Conservation (phyloP, 2,329 filamentous ascomycete species). For the Colletotrichum tropicicola region DNA sequence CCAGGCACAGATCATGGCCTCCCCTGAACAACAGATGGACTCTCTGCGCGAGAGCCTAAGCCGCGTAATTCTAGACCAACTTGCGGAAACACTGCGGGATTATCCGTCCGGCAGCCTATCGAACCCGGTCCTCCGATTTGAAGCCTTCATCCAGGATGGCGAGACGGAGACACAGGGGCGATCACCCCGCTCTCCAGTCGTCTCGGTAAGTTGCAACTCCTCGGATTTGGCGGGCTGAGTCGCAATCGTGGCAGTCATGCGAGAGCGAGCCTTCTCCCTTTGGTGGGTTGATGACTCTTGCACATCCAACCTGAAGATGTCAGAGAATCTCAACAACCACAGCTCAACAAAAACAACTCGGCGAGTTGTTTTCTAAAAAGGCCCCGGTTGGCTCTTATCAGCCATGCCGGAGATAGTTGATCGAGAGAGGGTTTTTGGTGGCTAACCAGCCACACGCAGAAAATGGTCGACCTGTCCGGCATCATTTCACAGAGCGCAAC, state of each 20-base stretch:
- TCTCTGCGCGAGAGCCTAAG: conserved; percentile 26
- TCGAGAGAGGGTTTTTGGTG: neutral
- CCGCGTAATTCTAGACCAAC: conserved; percentile 30
- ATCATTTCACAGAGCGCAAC: conserved; percentile 28
- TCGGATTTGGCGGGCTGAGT: neutral
- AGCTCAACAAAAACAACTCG: too few relatives aligned
- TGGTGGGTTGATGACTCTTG: too few relatives aligned
- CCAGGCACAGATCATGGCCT: conserved; percentile 23
- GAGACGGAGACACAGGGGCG: conserved; percentile 21
- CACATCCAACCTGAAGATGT: too few relatives aligned
- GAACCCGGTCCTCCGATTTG: conserved; percentile 30
- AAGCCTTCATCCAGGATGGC: conserved; percentile 31
- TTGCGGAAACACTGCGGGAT: conserved; percentile 28
- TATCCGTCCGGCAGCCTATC: conserved; percentile 29
- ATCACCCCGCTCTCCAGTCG: conserved; percentile 29
- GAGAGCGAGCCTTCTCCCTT: too few relatives aligned
- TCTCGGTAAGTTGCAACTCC: conserved; percentile 26
- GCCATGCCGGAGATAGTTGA: too few relatives aligned
- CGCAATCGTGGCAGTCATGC: too few relatives aligned
- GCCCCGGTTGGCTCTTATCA: too few relatives aligned
- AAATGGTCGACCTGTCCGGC: conserved; percentile 31
- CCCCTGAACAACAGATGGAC: conserved; percentile 29
- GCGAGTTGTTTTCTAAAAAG: too few relatives aligned
- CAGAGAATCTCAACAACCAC: too few relatives aligned
- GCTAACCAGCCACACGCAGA: conserved; percentile 26